These are phyloP conservation scores for Globisporangium lucens DNA, from an alignment of 352 stramenopile genomes.

Conservation along the genomic window DNA sequence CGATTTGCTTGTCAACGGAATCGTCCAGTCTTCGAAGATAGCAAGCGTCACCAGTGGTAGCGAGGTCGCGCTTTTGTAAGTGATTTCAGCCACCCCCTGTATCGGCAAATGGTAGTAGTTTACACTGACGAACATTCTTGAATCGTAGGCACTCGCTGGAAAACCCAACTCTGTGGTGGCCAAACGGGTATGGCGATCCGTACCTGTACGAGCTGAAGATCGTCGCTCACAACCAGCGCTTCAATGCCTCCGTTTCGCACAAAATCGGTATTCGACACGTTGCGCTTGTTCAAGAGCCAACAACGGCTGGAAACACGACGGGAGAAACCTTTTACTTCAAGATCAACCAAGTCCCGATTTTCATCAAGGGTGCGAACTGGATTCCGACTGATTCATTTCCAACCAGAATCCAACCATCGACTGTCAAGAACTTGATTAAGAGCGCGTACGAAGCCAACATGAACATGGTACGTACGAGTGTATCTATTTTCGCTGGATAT, in stretches of 20 bases:
- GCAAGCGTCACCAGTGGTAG: slow-evolving; percentile 20
- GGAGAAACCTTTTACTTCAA: slow-evolving; percentile 77
- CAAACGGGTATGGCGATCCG: slow-evolving; percentile 49
- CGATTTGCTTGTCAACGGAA: slow-evolving; percentile 41
- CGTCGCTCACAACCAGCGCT: slow-evolving; percentile 25
- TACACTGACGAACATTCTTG: not conserved
- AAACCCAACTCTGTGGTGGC: slow-evolving; percentile 72
- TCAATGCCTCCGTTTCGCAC: slow-evolving; percentile 37
- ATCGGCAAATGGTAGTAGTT: not conserved
- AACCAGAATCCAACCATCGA: slow-evolving; percentile 39
- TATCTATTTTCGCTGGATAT: too few species aligned
- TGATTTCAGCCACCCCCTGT: not conserved
- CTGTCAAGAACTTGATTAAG: slow-evolving; percentile 44
- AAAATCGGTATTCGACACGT: slow-evolving; percentile 55
- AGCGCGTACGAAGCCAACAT: slow-evolving; percentile 68
- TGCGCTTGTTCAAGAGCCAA: slow-evolving; percentile 58
- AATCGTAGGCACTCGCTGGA: slow-evolving; percentile 34
- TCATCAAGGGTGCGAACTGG: slow-evolving; percentile 80
- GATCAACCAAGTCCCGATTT: slow-evolving; percentile 62
- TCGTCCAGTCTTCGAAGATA: slow-evolving; percentile 19
- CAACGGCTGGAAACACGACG: slow-evolving; percentile 31
- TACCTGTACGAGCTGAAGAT: slow-evolving; percentile 63
- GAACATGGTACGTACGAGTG: slow-evolving; percentile 61
- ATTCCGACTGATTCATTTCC: slow-evolving; percentile 78
- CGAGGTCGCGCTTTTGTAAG: slow-evolving; percentile 37